Evolutionary conservation across 2,329 filamentous ascomycete species (phyloP).

Genomic region (Aspergillus thermomutatus): DNA sequence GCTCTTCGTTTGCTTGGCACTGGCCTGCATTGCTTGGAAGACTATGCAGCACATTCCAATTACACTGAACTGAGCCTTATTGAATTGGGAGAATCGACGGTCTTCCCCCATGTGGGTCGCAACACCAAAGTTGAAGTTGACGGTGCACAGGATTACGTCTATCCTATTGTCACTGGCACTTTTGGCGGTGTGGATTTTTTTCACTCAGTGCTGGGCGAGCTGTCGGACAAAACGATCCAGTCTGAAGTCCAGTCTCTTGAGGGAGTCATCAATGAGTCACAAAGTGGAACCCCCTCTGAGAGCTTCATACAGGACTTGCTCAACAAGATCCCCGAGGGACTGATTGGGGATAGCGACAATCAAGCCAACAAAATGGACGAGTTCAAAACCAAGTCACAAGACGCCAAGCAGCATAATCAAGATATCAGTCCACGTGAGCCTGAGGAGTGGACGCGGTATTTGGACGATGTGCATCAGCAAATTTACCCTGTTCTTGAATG

Average conservation of each 20-base stretch:
- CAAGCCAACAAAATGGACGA: slow-evolving; percentile 74
- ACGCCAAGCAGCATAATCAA: slow-evolving; percentile 72
- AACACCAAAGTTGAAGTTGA: slow-evolving; percentile 67
- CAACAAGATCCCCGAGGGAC: slow-evolving; percentile 73
- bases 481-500: slow-evolving; percentile 89
- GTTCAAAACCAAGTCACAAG: slow-evolving; percentile 70
- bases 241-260: slow-evolving; percentile 88
- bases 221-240: slow-evolving; percentile 86
- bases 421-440: slow-evolving; percentile 73
- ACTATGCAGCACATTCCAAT: slow-evolving; percentile 92
- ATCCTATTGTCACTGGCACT: slow-evolving; percentile 82
- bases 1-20: slow-evolving; percentile 83
- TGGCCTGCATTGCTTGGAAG: slow-evolving; percentile 84
- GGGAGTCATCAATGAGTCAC: slow-evolving; percentile 65
- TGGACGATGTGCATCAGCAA: slow-evolving; percentile 69
- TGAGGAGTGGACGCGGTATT: slow-evolving; percentile 77
- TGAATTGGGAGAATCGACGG: slow-evolving; percentile 73
- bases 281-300: slow-evolving; percentile 62
- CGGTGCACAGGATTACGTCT: slow-evolving; percentile 65
- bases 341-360: slow-evolving; percentile 65
- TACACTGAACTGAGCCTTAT: slow-evolving; percentile 85
- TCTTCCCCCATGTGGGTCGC: slow-evolving; percentile 85
- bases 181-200: slow-evolving; percentile 95
- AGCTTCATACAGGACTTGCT: slow-evolving; percentile 76
- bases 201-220: slow-evolving; percentile 75